Conservation (phyloP, 495 filamentous ascomycete species). For the Astrothelium subdiscretum region DNA sequence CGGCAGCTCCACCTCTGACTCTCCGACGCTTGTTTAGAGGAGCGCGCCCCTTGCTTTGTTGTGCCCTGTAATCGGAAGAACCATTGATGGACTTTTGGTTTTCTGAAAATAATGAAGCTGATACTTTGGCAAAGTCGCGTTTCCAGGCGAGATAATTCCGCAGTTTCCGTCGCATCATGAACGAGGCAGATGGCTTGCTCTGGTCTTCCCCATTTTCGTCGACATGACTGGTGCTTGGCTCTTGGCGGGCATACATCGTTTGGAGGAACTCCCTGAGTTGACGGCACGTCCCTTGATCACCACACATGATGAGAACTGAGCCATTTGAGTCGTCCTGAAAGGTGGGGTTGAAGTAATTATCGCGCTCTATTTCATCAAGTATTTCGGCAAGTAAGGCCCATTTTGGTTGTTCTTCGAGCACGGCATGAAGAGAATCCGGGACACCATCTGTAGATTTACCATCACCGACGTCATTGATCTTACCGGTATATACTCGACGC, state of each 20-base stretch:
- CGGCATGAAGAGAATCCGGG: constrained; percentile 65
- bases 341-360: constrained; percentile 71
- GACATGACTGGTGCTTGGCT: constrained; percentile 27
- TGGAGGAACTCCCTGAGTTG: constrained; percentile 87
- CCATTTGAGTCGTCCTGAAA: constrained; percentile 75
- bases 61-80: constrained; percentile 36
- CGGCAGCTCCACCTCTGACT: constrained; percentile 66
- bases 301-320: constrained; percentile 90
- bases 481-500: constrained; percentile 74
- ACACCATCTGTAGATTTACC: constrained; percentile 28
- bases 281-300: constrained; percentile 73
- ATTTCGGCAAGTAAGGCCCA: constrained; percentile 81
- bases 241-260: constrained; percentile 68
- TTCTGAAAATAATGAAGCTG: constrained; percentile 57
- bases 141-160: constrained; percentile 92
- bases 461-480: constrained; percentile 33
- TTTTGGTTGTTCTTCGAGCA: constrained; percentile 89
- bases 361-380: constrained; percentile 85
- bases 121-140: constrained; percentile 74
- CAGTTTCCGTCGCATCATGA: constrained; percentile 81
- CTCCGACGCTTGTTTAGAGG: constrained; percentile 82
- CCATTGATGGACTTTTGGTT: constrained; percentile 69
- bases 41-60: constrained; percentile 44
- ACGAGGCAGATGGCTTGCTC: constrained; percentile 56
- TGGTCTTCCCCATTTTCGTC: constrained; percentile 20